These are phyloP conservation scores for Fomitopsis pulvina DNA, from an alignment of 768 basidiomycete species.

Conservation along the genomic window DNA sequence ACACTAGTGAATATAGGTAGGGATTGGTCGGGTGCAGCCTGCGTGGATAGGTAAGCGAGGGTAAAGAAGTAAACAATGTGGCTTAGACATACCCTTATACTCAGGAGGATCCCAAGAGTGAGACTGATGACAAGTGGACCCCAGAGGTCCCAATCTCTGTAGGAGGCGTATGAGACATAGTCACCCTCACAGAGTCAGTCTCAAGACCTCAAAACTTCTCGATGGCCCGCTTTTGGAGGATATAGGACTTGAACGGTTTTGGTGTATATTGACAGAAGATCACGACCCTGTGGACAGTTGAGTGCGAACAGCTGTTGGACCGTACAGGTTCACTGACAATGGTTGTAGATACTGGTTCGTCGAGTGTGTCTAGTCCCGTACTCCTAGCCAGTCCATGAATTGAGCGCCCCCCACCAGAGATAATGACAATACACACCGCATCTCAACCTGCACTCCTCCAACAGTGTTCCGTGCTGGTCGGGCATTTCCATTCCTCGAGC, in stretches of 20 bases:
- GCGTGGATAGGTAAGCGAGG: not conserved
- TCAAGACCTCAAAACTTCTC: slow-evolving; percentile 76
- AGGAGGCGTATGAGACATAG: not conserved
- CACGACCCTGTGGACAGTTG: slow-evolving; percentile 56
- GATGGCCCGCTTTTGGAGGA: slow-evolving; percentile 63
- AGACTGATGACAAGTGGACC: slow-evolving; percentile 85
- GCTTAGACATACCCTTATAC: slow-evolving; percentile 53
- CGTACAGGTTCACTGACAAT: slow-evolving; percentile 53
- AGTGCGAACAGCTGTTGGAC: not conserved
- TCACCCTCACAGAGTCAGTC: not conserved
- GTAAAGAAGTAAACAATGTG: not conserved
- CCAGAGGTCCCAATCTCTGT: slow-evolving; percentile 97
- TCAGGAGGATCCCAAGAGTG: slow-evolving; percentile 75
- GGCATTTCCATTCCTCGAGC: slow-evolving; percentile 31
- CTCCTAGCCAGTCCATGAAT: slow-evolving; percentile 37
- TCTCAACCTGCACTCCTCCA: slow-evolving; percentile 86
- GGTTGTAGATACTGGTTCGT: slow-evolving; percentile 85
- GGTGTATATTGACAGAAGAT: slow-evolving; percentile 83
- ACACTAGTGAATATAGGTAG: slow-evolving; percentile 90
- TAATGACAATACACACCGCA: slow-evolving; percentile 47
- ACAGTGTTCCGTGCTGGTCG: slow-evolving; percentile 54
- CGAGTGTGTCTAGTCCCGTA: slow-evolving; percentile 82
- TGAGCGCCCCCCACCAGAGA: not conserved
- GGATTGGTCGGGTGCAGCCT: slow-evolving; percentile 82
- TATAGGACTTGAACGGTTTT: slow-evolving; percentile 94